Percentiles rank a stretch among this genome's conserved stretches.
These are phyloP conservation scores for Globisporangium takayamanum DNA, from an alignment of 352 stramenopile genomes.

Conservation along the genomic window DNA sequence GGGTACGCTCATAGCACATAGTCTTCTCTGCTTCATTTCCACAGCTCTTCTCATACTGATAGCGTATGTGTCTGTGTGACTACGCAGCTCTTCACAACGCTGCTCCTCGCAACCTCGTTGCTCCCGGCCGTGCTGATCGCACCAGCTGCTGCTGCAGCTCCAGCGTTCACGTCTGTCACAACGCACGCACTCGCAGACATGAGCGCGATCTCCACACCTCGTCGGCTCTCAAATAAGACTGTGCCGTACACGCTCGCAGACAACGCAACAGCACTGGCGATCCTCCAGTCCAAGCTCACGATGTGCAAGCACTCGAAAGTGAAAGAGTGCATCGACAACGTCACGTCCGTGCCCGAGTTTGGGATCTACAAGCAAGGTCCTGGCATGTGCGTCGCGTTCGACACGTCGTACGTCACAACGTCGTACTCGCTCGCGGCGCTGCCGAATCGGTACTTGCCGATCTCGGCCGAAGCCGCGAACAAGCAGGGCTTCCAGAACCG, in stretches of 20 bases:
- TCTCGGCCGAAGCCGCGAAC: slow-evolving; percentile 45
- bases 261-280: slow-evolving; percentile 29
- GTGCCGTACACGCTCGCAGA: slow-evolving; percentile 28
- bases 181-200: background rate
- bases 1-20: background rate
- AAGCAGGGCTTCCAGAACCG: slow-evolving; percentile 56
- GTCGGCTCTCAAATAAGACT: slow-evolving; percentile 11
- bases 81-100: slow-evolving; percentile 26
- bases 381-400: slow-evolving; percentile 55
- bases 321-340: slow-evolving; percentile 51
- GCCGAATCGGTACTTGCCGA: slow-evolving; percentile 62
- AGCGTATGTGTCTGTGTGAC: background rate
- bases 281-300: slow-evolving; percentile 39
- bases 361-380: slow-evolving; percentile 42
- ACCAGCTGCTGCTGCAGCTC: background rate
- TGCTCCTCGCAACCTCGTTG: slow-evolving; percentile 32
- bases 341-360: slow-evolving; percentile 36
- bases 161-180: background rate
- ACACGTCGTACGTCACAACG: slow-evolving; percentile 51
- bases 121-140: slow-evolving; percentile 21
- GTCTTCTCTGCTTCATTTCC: background rate
- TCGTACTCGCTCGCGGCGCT: slow-evolving; percentile 25
- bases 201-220: background rate
- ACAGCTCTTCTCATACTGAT: background rate
- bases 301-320: slow-evolving; percentile 63